phyloP scores from a whole-genome alignment of 164 flowering plant species.

The Stephania japonica region DNA sequence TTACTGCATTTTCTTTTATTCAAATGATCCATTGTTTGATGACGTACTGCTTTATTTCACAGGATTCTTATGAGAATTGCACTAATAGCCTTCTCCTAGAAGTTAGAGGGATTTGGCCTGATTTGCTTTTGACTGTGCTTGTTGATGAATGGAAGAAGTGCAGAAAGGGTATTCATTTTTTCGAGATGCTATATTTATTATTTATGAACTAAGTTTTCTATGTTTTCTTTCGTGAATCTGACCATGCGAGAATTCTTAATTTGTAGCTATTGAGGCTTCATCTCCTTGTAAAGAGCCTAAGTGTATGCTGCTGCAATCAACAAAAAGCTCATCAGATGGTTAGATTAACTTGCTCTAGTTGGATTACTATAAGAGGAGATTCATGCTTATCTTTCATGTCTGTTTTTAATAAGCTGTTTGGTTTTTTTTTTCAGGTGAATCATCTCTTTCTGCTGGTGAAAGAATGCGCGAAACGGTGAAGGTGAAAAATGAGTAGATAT shows the following conservation, averaged over 20 bases:
- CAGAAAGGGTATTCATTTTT: slow-evolving; percentile 69
- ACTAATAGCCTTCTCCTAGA: slow-evolving; percentile 42
- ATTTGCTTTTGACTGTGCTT: slow-evolving; percentile 53
- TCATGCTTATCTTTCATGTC: background rate
- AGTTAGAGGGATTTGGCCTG: slow-evolving; percentile 73
- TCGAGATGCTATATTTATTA: background rate
- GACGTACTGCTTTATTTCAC: slow-evolving; percentile 13
- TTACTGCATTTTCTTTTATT: background rate
- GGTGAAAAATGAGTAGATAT: slow-evolving; percentile 31
- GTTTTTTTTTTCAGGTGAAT: slow-evolving; percentile 34
- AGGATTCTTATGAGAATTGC: slow-evolving; percentile 62
- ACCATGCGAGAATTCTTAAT: slow-evolving; percentile 13
- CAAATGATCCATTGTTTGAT: slow-evolving; percentile 11
- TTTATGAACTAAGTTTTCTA: background rate
- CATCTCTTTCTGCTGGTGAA: slow-evolving; percentile 71
- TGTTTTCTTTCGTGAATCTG: background rate
- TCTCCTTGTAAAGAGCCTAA: slow-evolving; percentile 83
- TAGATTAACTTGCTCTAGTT: slow-evolving; percentile 6
- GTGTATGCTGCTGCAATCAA: slow-evolving; percentile 46
- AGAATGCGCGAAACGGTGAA: slow-evolving; percentile 76
- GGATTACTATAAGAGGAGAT: background rate
- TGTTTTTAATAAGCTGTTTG: background rate
- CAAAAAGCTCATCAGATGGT: slow-evolving; percentile 46
- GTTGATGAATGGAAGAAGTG: slow-evolving; percentile 91
- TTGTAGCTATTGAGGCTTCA: slow-evolving; percentile 81